These are phyloP conservation scores for Russula brevipes DNA, from an alignment of 768 basidiomycete genomes.

Conservation along the genomic window DNA sequence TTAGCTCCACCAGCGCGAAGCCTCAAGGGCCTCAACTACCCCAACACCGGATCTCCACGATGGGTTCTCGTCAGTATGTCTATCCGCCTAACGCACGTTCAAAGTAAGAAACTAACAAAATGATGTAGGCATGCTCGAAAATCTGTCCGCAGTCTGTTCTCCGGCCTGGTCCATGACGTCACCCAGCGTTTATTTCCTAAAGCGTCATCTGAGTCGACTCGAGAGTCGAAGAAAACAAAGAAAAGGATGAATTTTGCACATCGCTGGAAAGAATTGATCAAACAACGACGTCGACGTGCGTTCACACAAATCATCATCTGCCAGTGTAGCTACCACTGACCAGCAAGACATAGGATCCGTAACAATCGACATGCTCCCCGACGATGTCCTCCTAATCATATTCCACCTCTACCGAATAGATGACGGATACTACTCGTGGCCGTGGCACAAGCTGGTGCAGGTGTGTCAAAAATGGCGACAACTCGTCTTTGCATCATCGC, in stretches of 20 bases:
- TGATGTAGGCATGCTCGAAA: background rate
- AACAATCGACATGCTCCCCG: conserved; percentile 4
- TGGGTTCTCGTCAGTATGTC: background rate
- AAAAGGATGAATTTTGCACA: background rate
- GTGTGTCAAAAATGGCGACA: conserved; percentile 7
- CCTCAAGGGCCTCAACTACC: too few species aligned
- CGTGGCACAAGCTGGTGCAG: conserved; percentile 3
- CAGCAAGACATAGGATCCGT: background rate
- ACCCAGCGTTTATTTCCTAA: background rate
- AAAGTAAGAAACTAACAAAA: too few species aligned
- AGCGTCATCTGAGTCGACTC: background rate
- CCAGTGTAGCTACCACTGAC: background rate
- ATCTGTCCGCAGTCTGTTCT: background rate
- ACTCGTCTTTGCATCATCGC: conserved; percentile 3
- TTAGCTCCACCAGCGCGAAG: too few species aligned
- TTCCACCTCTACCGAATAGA: conserved; percentile 5
- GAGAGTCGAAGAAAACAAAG: background rate
- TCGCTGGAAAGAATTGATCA: background rate
- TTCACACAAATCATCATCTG: too few species aligned
- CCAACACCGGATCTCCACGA: background rate
- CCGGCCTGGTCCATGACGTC: background rate
- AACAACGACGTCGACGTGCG: background rate
- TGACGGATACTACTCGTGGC: background rate
- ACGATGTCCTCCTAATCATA: conserved; percentile 14
- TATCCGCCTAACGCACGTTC: too few species aligned